Evolutionary conservation across 345 rosid genomes (phyloP), one percentile per base, ranked within the genome.

Genomic region (Syzygium aqueum): DNA sequence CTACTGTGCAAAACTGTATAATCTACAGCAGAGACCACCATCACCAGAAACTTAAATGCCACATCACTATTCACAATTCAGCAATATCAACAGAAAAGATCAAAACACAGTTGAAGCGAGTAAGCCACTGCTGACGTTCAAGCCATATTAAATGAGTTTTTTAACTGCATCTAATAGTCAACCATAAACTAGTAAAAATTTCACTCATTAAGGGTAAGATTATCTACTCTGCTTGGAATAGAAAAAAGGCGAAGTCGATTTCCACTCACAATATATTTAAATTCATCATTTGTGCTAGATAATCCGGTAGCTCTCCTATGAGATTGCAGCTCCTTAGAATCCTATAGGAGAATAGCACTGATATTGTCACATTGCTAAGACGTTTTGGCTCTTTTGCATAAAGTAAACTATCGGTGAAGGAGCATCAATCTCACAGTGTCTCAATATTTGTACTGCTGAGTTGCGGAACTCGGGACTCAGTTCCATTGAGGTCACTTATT

Each of bases 261-360:
- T 84, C 50, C 51, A 93, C 95, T 93, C 67, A 95, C 98, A 95
- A 87, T 59, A 6, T 19, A 51, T 84, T 89, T 67, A 94, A 53
- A 3, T 9, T 3, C 51, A 33, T 67, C 30, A 89, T 52, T 7
- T 3, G 19, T 56, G 86, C 91, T 52, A 95, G 86, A 92, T 90
- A 93, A 1, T 15, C 59, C 40, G 96, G 98, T 53, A 94, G 78
- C 28, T 10, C 7, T 51, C 94, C 95, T 28, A 53, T 86, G 86
- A 94, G 87, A 90, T 89, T 94, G 93, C 95, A 93, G 91, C 92
- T 93, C 87, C 96, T 92, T 77, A 95, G 87, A 57, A 93, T 87
- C 88, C 96, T 95, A 92, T 40, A 33, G 85, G 73, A 3, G 3
- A 73, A 49, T 10, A 21, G 33, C n/a, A 11, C 27, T 28, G 50